Conservation (phyloP, 352 stramenopile genomes). For the Hyaloperonospora arabidopsidis region DNA sequence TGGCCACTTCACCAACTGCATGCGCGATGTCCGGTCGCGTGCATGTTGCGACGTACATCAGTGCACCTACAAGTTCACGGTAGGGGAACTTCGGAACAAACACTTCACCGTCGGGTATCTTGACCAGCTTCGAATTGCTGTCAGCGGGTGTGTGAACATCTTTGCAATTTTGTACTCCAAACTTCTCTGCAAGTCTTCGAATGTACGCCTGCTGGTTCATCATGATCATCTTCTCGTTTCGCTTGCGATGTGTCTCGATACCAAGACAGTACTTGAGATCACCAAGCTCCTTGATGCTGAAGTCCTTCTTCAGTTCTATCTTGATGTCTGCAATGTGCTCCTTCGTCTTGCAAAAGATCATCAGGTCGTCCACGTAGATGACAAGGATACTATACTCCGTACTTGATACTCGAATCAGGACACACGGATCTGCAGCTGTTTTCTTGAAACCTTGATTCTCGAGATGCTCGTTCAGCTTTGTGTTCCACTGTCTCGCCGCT, state of each 20-base stretch:
- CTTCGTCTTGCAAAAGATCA: too few relatives aligned
- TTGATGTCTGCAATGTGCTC: too few relatives aligned
- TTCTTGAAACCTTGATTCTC: neutral
- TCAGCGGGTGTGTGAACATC: conserved; percentile 3
- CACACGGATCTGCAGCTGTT: too few relatives aligned
- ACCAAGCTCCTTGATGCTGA: neutral
- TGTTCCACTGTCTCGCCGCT: neutral
- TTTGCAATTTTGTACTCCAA: conserved; percentile 2
- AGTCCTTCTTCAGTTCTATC: too few relatives aligned
- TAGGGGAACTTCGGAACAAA: neutral
- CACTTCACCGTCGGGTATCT: neutral
- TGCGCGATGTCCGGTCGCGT: too few relatives aligned
- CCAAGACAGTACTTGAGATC: neutral
- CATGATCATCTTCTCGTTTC: neutral
- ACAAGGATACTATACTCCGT: too few relatives aligned
- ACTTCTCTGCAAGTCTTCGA: conserved; percentile 1
- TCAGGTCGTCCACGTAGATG: too few relatives aligned
- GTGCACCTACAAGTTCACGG: neutral
- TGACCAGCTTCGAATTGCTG: conserved; percentile 4
- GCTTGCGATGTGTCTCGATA: neutral
- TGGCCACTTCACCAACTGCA: too few relatives aligned
- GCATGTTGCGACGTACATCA: neutral
- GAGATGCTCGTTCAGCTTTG: too few relatives aligned
- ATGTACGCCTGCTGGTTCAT: neutral
- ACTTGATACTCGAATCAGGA: too few relatives aligned